A percentile compares a stretch with the other conserved stretches of the same genome.
These are phyloP conservation scores for Xanthoparmelia taractica DNA, from an alignment of 495 filamentous ascomycete species.

Conservation along the genomic window DNA sequence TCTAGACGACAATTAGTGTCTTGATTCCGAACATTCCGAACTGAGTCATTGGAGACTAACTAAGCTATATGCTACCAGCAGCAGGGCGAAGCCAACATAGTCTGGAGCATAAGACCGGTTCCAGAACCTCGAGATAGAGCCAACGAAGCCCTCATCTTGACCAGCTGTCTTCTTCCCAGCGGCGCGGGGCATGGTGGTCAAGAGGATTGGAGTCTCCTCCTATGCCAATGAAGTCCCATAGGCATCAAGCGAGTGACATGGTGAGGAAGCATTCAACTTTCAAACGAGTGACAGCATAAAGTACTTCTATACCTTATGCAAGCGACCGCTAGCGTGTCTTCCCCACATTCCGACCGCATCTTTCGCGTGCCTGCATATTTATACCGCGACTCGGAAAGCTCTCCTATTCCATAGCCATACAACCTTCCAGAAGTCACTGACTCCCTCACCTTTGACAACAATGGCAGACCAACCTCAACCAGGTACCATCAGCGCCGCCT, in stretches of 20 bases:
- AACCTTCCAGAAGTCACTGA: neutral
- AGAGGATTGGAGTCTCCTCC: neutral
- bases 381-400: neutral
- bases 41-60: slow-evolving; percentile 36
- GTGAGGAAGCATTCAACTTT: neutral
- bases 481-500: slow-evolving; percentile 47
- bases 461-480: slow-evolving; percentile 50
- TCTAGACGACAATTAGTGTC: slow-evolving; percentile 33
- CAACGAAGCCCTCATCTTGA: slow-evolving; percentile 24
- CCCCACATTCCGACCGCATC: slow-evolving; percentile 6
- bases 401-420: neutral
- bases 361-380: neutral
- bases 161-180: slow-evolving; percentile 10
- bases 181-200: slow-evolving; percentile 9
- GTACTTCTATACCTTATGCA: neutral
- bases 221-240: neutral
- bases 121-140: slow-evolving; percentile 40
- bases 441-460: neutral
- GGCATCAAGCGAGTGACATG: neutral
- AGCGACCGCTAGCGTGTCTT: slow-evolving; percentile 10
- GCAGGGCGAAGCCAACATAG: slow-evolving; percentile 67
- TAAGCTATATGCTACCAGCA: slow-evolving; percentile 58
- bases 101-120: slow-evolving; percentile 80
- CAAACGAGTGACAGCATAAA: neutral
- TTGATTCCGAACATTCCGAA: no score